Base-by-base conservation (phyloP, 139 green algal species). In the Chlorella sp. region DNA sequence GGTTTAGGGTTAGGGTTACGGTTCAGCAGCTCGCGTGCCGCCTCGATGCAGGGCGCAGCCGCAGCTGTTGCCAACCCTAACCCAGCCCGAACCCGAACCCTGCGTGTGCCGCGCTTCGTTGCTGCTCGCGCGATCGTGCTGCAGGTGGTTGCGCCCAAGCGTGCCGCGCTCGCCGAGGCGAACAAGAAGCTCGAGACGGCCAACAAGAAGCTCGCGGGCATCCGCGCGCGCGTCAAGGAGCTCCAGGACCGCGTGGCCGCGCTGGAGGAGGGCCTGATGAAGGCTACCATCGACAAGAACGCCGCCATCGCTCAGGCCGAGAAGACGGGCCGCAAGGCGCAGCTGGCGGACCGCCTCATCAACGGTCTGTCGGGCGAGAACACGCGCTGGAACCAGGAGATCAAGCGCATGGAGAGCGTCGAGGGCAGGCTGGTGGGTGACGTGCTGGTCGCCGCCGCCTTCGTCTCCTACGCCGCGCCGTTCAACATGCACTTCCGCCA, bases 251-350 rank as follows among this genome's bases (percentile, higher is more conserved):
- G 85, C 2, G 91, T 98, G 66, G 85, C 83, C 0, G 70, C 72
- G 42, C 84, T 97, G 63, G 91, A 97, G 80, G 85, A 86, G 35
- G 80, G 70, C 34, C 85, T 97, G 5, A 92, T 94, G 87, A 88
- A 90, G 75, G 93, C 93, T 5, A 96, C 92, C 2, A 84, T 89
- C 49, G 92, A 97, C 79, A 97, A 97, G 88, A 96, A 95, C 71
- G 76, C 72, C 2, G 90, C 91, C 26, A 80, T 93, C 31, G 86
- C 89, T 20, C 80, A 89, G 81, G 93, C 92, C 20, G 93, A 97
- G 35, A 88, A 87, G 61, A 97, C 93, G 3, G 75, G 74, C 33
- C 85, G 71, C 69, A 97, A 97, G 82, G 92, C 89, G 1, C 75
- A 83, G 73, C 80, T 97, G 31, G 92, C 93, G 2, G 89, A 96